A percentile compares a stretch with the other conserved stretches of the same genome.
Conservation (phyloP, 495 filamentous ascomycete species). For the Platismatia glauca region DNA sequence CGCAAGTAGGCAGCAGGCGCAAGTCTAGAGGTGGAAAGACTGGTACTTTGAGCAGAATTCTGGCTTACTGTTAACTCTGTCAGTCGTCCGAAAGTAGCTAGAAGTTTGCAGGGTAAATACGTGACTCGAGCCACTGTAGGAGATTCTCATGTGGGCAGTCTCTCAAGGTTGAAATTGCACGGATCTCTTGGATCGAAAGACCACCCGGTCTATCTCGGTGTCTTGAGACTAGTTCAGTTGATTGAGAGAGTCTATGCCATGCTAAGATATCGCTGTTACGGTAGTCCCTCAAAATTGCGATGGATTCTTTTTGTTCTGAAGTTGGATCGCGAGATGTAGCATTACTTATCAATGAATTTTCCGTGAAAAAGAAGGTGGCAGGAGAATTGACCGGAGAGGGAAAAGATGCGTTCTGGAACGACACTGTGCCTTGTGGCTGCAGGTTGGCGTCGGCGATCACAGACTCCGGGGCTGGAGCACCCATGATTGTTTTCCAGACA, state of each 20-base stretch:
- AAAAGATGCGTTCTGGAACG: not conserved
- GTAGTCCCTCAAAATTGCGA: not conserved
- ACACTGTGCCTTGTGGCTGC: not conserved
- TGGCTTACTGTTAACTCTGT: not conserved
- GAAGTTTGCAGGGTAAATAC: not conserved
- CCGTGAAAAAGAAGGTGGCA: not conserved
- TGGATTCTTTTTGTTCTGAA: not conserved
- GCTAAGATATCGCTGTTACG: not conserved
- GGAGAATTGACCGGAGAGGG: not conserved
- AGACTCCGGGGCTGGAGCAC: not conserved
- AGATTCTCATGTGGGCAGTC: not conserved
- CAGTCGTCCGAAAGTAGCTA: not conserved
- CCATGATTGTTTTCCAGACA: not conserved
- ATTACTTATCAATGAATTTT: not conserved
- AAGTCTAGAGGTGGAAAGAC: not conserved
- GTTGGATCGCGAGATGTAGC: not conserved
- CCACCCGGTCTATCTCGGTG: not conserved
- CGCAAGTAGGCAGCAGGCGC: not conserved
- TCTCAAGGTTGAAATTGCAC: conserved; percentile 4
- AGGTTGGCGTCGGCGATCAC: not conserved
- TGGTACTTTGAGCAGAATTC: not conserved
- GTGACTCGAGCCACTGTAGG: not conserved
- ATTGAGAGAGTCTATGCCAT: conserved; percentile 6
- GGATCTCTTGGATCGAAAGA: conserved; percentile 1
- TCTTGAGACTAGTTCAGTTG: not conserved